Base-by-base conservation (phyloP, 139 green algal species). In the Coelastrella sp. region DNA sequence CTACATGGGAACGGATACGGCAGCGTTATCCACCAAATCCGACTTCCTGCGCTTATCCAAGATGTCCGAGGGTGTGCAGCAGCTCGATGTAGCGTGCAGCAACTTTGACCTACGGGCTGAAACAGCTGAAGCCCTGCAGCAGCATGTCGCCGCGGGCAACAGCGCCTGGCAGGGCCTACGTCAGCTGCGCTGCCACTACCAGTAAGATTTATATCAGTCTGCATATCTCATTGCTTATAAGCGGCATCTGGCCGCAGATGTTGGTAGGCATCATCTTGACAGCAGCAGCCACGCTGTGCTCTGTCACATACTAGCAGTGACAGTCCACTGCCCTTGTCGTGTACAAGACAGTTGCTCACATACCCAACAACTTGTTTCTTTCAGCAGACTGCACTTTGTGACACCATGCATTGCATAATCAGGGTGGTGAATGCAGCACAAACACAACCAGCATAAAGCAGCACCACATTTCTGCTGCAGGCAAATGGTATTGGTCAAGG, bases 401-500 rank as follows among this genome's bases (percentile, higher is more conserved):
- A 49, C 1, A 1, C 35, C 35, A 49, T 3, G 35, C 35, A 49
- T 49, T 49, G 35, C 35, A 49, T 49, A 3, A 49, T 49, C 1
- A 49, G 1, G 1, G 35, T 49, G 35, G 35, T 49, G 35, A 49
- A 49, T 49, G 35, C 35, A 49, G 35, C 35, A 49, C 35, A 49
- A 49, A 49, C 35, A 49, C 3, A 5, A 5, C 3, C 35, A 3
- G 35, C 35, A 49, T 11, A 4, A 14, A 35, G 19, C 49, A 11
- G 22, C 4, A 35, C 56, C 17, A 7, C 68, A 0, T 17, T 4
- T 9, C n/a, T 8, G 6, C 20, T 25, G 57, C 79, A 85, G 79
- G 79, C 79, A 85, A 27, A 85, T 85, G 58, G 79, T 85, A 15
- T 24, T 85, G 57, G 79, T 85, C 58, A 85, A 85, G 9, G 61